Evolutionary conservation across 2,329 filamentous ascomycete genomes (phyloP), one percentile per base, ranked within the genome.

Genomic region (Colletotrichum sidae): DNA sequence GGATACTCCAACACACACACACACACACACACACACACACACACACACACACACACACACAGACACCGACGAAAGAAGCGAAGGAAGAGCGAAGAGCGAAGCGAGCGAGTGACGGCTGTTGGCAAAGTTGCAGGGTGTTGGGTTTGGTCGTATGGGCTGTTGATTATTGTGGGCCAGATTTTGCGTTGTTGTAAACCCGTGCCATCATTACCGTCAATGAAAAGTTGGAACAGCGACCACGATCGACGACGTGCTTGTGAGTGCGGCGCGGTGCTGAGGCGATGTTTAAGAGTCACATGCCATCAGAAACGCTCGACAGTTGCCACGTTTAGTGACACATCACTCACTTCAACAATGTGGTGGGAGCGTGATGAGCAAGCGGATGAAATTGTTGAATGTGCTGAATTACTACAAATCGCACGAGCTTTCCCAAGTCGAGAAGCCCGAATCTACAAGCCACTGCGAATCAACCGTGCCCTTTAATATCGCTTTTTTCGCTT

Each of bases 21-120:
- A 15, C 15, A 15, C 15, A 15, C 15, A 15, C 15, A 15, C 15
- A 15, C 15, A 15, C 15, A 15, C 15, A 15, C 15, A 15, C 58
- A 25, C 25, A 66, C 45, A 65, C 51, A 50, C 45, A 60, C 46
- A 51, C 53, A 57, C 56, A 57, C 58, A 57, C 58, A 66, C 45
- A 65, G 39, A 50, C 45, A 60, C 46, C 55, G 38, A 51, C 45
- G 58, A 55, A 38, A 50, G 45, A 17, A 42, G 41, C 10, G 47
- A 49, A 34, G 41, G 9, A 10, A 45, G 25, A 33, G 11, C 34
- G 6, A 5, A 25, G 46, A 34, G 44, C 25, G 5, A 35, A 25
- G 33, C 8, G 54, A 46, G 54, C 7, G 8, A 15, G 15, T 15
- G 13, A 38, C 13, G 42, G 8, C 11, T 17, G 35, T 25, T 13